These are phyloP conservation scores for Tolypocladium cylindrosporum DNA, from an alignment of 2,329 filamentous ascomycete species.

Conservation along the genomic window DNA sequence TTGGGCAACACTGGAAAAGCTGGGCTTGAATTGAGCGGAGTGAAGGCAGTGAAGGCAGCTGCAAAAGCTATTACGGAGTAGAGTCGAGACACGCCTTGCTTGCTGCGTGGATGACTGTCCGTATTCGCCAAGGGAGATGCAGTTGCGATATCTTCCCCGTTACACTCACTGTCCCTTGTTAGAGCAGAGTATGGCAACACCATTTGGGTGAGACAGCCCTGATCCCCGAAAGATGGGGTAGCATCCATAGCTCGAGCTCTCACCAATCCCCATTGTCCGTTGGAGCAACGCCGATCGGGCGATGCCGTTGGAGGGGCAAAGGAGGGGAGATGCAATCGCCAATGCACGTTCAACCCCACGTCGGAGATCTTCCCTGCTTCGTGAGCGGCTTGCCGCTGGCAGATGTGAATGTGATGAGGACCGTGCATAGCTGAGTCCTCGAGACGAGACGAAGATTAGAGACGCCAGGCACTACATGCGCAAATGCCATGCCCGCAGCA, in stretches of 20 bases:
- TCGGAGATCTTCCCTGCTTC: not conserved
- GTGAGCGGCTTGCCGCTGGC: not conserved
- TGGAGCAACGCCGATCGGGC: not conserved
- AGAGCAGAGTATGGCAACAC: not conserved
- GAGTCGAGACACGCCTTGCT: too few relatives aligned
- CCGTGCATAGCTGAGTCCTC: not conserved
- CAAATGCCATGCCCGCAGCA: not conserved
- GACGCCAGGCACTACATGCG: not conserved
- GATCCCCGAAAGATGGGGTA: not conserved
- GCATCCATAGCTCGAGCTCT: not conserved
- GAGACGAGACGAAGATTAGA: not conserved
- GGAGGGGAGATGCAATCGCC: not conserved
- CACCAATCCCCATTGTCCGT: not conserved
- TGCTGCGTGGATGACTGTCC: too few relatives aligned
- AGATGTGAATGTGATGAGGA: not conserved
- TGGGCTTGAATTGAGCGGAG: too few relatives aligned
- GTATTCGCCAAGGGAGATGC: too few relatives aligned
- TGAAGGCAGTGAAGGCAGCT: too few relatives aligned
- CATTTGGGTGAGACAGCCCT: not conserved
- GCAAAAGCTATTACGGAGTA: too few relatives aligned
- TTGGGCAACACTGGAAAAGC: too few relatives aligned
- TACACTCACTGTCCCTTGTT: too few relatives aligned
- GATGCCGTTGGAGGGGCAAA: not conserved
- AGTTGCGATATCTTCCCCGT: too few relatives aligned
- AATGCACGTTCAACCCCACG: not conserved